Percentiles rank a stretch among this genome's conserved stretches.
Evolutionary conservation across 106 monocot species (phyloP).

Genomic region (Dendrobium chrysotoxum): DNA sequence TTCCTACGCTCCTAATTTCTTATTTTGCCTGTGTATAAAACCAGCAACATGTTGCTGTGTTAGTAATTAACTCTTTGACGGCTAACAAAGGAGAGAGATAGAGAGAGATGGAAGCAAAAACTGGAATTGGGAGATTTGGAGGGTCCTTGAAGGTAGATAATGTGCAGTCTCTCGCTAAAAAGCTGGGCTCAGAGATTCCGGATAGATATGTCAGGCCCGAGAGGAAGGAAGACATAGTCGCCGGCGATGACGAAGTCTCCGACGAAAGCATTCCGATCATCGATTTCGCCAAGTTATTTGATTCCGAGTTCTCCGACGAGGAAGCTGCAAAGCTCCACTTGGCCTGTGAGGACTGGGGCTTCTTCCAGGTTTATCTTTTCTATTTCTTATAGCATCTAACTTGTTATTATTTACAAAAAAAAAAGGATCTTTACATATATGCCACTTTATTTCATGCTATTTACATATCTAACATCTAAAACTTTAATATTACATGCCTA

Average conservation of each 20-base stretch:
- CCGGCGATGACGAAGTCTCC: background rate
- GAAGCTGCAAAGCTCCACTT: conserved; percentile 33
- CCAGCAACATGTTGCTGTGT: too few relatives aligned
- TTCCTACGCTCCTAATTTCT: too few relatives aligned
- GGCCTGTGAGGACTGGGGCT: conserved; percentile 46
- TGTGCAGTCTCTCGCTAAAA: conserved; percentile 33
- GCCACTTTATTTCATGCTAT: too few relatives aligned
- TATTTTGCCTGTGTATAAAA: too few relatives aligned
- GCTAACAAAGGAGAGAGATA: background rate
- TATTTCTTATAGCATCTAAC: background rate
- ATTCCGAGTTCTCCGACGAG: conserved; percentile 14
- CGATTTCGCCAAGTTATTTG: conserved; percentile 29
- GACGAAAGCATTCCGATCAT: conserved; percentile 27
- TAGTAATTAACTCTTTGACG: too few relatives aligned
- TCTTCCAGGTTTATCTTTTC: conserved; percentile 37
- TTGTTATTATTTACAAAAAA: too few relatives aligned
- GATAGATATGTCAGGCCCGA: conserved; percentile 38
- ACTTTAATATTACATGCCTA: too few relatives aligned
- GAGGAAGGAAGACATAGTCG: conserved; percentile 1
- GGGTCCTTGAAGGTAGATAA: conserved; percentile 16
- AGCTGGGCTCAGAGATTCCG: conserved; percentile 11
- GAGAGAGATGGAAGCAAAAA: background rate
- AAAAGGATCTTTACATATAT: too few relatives aligned
- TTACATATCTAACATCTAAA: too few relatives aligned
- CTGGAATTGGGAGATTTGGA: conserved; percentile 1